phyloP scores from a whole-genome alignment of 2,329 filamentous ascomycete species.

The Fusarium sp. region DNA sequence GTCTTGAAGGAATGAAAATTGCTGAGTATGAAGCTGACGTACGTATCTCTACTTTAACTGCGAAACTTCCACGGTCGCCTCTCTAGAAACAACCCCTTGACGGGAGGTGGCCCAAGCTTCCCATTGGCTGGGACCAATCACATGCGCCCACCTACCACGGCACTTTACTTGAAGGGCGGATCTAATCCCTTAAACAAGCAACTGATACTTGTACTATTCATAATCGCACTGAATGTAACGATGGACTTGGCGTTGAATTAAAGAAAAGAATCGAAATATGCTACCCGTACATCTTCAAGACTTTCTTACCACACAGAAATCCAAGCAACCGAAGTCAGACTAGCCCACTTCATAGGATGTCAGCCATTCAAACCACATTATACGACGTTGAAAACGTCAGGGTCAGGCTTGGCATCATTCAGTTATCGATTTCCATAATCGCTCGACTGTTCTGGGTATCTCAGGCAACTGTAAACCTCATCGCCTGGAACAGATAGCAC shows the following conservation, averaged over 20 bases:
- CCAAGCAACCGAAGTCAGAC: not conserved
- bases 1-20: conserved; percentile 19
- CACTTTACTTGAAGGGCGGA: conserved; percentile 7
- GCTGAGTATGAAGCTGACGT: conserved; percentile 48
- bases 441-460: conserved; percentile 32
- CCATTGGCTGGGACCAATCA: conserved; percentile 41
- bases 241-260: too few species aligned
- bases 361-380: too few species aligned
- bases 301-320: too few species aligned
- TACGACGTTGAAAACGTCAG: not conserved
- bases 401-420: not conserved
- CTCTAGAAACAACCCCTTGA: conserved; percentile 46
- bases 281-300: too few species aligned
- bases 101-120: conserved; percentile 47
- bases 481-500: conserved; percentile 11
- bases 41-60: conserved; percentile 42
- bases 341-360: not conserved
- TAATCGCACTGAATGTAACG: not conserved
- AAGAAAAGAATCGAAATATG: too few species aligned
- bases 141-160: conserved; percentile 18
- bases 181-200: not conserved
- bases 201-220: not conserved
- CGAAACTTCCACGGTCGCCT: conserved; percentile 53
- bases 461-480: conserved; percentile 17
- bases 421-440: conserved; percentile 12